Conservation (phyloP, 495 filamentous ascomycete species). For the Cercophora samala region DNA sequence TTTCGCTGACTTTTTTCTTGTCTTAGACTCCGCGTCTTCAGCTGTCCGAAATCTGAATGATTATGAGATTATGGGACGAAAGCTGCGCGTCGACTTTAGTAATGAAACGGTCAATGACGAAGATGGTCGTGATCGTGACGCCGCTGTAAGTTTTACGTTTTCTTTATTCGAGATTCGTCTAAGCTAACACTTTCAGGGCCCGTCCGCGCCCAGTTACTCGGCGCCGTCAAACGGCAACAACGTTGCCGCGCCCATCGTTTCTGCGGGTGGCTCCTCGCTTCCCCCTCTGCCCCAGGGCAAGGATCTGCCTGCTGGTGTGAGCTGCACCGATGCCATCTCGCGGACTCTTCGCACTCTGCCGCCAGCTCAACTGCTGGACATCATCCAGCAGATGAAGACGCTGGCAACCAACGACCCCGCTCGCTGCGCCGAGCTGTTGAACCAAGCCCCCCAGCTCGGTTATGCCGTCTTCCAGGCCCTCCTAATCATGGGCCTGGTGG, state of each 20-base stretch:
- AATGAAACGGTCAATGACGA: constrained; percentile 84
- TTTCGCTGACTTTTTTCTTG: constrained; percentile 3
- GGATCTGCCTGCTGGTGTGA: constrained; percentile 74
- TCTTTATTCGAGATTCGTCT: background rate
- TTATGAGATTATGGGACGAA: constrained; percentile 92
- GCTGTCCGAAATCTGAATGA: constrained; percentile 96
- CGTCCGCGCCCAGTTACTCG: constrained; percentile 15
- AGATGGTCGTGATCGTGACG: constrained; percentile 37
- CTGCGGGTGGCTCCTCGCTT: constrained; percentile 43
- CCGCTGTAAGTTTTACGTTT: constrained; percentile 20
- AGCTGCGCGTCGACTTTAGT: constrained; percentile 89
- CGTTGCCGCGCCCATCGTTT: constrained; percentile 29
- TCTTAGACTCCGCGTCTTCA: constrained; percentile 76
- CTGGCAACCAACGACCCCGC: constrained; percentile 75
- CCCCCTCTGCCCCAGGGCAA: constrained; percentile 81
- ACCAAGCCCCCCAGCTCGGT: constrained; percentile 85
- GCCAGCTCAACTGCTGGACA: constrained; percentile 86
- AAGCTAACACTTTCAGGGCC: constrained; percentile 1
- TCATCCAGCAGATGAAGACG: constrained; percentile 90
- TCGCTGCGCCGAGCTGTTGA: constrained; percentile 81
- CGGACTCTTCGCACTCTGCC: constrained; percentile 81
- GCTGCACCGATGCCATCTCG: constrained; percentile 85
- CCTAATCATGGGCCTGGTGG: constrained; percentile 88
- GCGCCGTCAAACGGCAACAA: constrained; percentile 20
- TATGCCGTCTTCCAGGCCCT: constrained; percentile 97